A percentile compares a stretch with the other conserved stretches of the same genome.
Evolutionary conservation across 78 protist genomes (phyloP).

Genomic region (Chrysochromulina tobinii): DNA sequence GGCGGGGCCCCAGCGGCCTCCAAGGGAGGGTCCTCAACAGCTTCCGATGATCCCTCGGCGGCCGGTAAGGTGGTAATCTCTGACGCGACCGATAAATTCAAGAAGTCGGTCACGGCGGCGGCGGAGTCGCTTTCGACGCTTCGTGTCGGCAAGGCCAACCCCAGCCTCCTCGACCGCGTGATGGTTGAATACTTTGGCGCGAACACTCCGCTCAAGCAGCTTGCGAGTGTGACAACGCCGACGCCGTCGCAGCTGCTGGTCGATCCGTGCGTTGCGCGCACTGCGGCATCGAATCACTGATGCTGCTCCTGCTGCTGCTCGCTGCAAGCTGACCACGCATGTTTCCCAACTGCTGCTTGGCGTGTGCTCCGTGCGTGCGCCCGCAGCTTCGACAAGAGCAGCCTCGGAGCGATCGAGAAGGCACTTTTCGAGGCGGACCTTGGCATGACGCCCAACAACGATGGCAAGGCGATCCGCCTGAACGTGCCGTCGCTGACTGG

Average conservation of each 20-base stretch:
- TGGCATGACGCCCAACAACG: neutral
- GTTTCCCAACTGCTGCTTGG: neutral
- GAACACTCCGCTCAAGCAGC: conserved; percentile 5
- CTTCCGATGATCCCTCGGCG: too few relatives aligned
- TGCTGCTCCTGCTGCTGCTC: too few relatives aligned
- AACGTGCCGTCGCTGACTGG: neutral
- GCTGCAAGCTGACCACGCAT: too few relatives aligned
- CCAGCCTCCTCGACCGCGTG: neutral
- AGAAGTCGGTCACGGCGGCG: neutral
- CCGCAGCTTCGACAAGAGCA: neutral
- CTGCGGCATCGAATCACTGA: too few relatives aligned
- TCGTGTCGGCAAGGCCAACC: neutral
- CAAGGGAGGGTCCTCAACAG: too few relatives aligned
- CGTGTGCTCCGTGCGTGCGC: neutral
- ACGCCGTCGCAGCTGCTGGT: neutral
- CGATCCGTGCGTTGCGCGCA: neutral
- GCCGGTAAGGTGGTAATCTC: neutral
- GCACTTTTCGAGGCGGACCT: neutral
- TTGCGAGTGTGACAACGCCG: neutral
- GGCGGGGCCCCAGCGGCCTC: too few relatives aligned
- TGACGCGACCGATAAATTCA: neutral
- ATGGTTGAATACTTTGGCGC: conserved; percentile 18
- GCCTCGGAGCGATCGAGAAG: neutral
- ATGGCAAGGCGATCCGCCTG: neutral
- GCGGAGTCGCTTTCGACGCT: neutral